Percentiles rank a stretch among this genome's conserved stretches.
Evolutionary conservation across 495 filamentous ascomycete genomes (phyloP).

Genomic region (Penicillium coprophilum): DNA sequence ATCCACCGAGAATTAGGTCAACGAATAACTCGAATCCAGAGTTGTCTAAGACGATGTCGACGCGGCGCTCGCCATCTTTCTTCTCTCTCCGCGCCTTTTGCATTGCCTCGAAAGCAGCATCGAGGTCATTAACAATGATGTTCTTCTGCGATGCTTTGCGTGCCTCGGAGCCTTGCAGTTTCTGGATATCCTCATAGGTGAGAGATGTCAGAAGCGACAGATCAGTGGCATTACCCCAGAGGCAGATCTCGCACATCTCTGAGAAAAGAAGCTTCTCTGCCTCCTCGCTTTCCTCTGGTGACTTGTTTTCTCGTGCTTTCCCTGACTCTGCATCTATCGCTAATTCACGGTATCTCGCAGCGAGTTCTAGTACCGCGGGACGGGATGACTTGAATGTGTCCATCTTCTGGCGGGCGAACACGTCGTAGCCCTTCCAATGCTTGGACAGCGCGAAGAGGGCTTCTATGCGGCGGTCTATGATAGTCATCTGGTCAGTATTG

Average conservation of each 20-base stretch:
- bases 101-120: slow-evolving; percentile 68
- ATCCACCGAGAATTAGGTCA: slow-evolving; percentile 87
- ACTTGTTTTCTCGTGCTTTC: slow-evolving; percentile 30
- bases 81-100: slow-evolving; percentile 58
- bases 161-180: slow-evolving; percentile 84
- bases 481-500: slow-evolving; percentile 19
- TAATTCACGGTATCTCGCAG: slow-evolving; percentile 68
- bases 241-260: slow-evolving; percentile 95
- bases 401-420: slow-evolving; percentile 89
- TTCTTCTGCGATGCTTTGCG: slow-evolving; percentile 82
- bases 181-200: slow-evolving; percentile 94
- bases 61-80: slow-evolving; percentile 56
- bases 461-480: slow-evolving; percentile 63
- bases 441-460: slow-evolving; percentile 72
- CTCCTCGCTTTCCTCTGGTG: slow-evolving; percentile 57
- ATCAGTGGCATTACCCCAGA: slow-evolving; percentile 98
- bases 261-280: slow-evolving; percentile 76
- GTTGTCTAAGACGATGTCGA: slow-evolving; percentile 95
- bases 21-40: slow-evolving; percentile 96
- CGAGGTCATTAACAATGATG: slow-evolving; percentile 82
- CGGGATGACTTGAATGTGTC: slow-evolving; percentile 91
- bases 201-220: slow-evolving; percentile 86
- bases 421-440: slow-evolving; percentile 90
- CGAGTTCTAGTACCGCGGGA: slow-evolving; percentile 86
- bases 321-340: slow-evolving; percentile 53